These are phyloP conservation scores for Ophiostoma australiae DNA, from an alignment of 2,329 filamentous ascomycete genomes.

Conservation along the genomic window DNA sequence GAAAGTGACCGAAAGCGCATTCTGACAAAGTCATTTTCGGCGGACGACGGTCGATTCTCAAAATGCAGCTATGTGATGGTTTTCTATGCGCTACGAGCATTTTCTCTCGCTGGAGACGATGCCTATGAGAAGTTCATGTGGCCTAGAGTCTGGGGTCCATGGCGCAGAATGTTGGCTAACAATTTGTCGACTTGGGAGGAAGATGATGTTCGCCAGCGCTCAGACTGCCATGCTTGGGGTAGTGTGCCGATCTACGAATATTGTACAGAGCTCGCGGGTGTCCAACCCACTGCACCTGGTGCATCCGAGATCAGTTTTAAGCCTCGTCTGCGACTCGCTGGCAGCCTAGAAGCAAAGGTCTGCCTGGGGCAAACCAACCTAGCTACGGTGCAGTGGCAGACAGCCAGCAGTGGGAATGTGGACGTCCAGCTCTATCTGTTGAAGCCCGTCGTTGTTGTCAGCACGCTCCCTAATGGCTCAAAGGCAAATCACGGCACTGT, in stretches of 20 bases:
- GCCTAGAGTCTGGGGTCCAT: constrained; percentile 35
- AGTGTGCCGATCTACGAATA: constrained; percentile 42
- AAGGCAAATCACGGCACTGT: neutral
- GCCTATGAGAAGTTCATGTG: constrained; percentile 37
- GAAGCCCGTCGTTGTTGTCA: neutral
- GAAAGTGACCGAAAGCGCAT: constrained; percentile 28
- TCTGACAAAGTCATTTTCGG: constrained; percentile 31
- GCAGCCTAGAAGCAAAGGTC: constrained; percentile 29
- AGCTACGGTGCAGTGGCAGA: constrained; percentile 29
- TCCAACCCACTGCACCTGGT: constrained; percentile 27
- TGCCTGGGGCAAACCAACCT: constrained; percentile 30
- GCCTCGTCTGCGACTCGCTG: constrained; percentile 31
- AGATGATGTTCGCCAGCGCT: constrained; percentile 40
- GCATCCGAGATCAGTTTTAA: constrained; percentile 30
- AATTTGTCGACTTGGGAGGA: constrained; percentile 42
- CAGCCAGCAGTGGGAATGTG: neutral
- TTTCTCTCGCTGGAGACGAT: constrained; percentile 32
- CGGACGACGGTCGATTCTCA: constrained; percentile 30
- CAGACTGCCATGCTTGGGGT: constrained; percentile 43
- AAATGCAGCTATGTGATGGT: constrained; percentile 39
- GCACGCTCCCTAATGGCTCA: neutral
- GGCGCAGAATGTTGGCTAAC: constrained; percentile 36
- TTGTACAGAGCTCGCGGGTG: constrained; percentile 35
- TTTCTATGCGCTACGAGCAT: constrained; percentile 39
- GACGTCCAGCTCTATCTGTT: neutral